A percentile compares a stretch with the other conserved stretches of the same genome.
These are phyloP conservation scores for Fragaria vesca DNA, from an alignment of 306 rosid genomes.

Conservation along the genomic window DNA sequence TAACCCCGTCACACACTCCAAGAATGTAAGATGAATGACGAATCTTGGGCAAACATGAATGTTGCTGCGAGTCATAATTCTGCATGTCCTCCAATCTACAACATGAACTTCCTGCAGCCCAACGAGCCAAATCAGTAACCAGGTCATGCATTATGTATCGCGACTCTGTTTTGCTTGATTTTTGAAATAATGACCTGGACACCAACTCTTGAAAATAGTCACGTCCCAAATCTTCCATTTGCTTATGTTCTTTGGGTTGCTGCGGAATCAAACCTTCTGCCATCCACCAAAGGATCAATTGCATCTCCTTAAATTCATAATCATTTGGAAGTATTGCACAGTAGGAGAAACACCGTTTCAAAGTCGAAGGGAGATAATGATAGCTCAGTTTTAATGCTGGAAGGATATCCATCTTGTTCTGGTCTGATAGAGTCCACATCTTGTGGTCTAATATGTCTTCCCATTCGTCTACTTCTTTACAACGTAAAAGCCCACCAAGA, in stretches of 20 bases:
- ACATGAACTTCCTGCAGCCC: constrained; percentile 9
- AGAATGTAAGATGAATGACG: background rate
- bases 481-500: background rate
- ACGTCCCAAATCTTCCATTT: constrained; percentile 12
- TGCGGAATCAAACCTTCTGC: constrained; percentile 26
- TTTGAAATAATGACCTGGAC: constrained; percentile 29
- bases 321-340: constrained; percentile 24
- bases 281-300: constrained; percentile 28
- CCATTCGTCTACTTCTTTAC: background rate
- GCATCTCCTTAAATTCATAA: background rate
- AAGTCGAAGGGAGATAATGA: constrained; percentile 15
- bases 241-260: background rate
- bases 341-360: constrained; percentile 24
- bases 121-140: constrained; percentile 17
- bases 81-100: background rate
- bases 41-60: background rate
- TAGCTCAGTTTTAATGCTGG: constrained; percentile 27
- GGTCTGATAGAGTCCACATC: background rate
- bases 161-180: background rate
- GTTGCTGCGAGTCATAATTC: background rate
- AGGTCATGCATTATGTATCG: constrained; percentile 30
- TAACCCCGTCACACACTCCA: background rate
- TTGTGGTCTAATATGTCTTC: background rate
- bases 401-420: background rate
- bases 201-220: constrained; percentile 14